These are phyloP conservation scores for Sanghuangporus baumii DNA, from an alignment of 1,284 basidiomycete genomes.

Conservation along the genomic window DNA sequence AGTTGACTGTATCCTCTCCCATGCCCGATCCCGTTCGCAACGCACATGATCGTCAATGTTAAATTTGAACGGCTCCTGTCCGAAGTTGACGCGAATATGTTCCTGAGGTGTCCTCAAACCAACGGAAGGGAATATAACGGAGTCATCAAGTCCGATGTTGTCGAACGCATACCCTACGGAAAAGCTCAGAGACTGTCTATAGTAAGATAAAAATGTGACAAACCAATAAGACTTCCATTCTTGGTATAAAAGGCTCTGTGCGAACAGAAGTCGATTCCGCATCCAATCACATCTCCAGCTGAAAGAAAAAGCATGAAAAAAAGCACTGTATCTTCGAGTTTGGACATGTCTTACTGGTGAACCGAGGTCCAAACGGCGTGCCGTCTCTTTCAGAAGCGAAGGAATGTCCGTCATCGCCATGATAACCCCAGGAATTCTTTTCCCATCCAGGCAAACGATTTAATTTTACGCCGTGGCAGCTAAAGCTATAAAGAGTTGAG, in stretches of 20 bases:
- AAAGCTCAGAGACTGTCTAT: background rate
- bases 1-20: constrained; percentile 57
- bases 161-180: constrained; percentile 61
- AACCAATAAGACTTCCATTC: constrained; percentile 78
- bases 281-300: constrained; percentile 85
- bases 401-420: constrained; percentile 84
- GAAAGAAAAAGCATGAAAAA: constrained; percentile 5
- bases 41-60: constrained; percentile 82
- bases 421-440: constrained; percentile 86
- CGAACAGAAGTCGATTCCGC: constrained; percentile 82
- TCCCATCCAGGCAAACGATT: constrained; percentile 88
- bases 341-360: constrained; percentile 50
- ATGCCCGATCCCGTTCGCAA: constrained; percentile 54
- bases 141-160: constrained; percentile 53
- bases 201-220: constrained; percentile 18
- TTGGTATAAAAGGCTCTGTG: constrained; percentile 84
- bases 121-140: constrained; percentile 76
- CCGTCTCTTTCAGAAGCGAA: constrained; percentile 74
- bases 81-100: constrained; percentile 78
- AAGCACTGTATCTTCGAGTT: background rate
- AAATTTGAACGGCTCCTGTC: constrained; percentile 77
- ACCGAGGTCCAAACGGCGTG: constrained; percentile 68
- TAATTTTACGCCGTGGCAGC: constrained; percentile 48
- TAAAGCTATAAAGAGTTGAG: constrained; percentile 40
- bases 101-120: constrained; percentile 78